Base-by-base conservation (phyloP, 2,329 filamentous ascomycete genomes). In the Diplodia seriata region DNA sequence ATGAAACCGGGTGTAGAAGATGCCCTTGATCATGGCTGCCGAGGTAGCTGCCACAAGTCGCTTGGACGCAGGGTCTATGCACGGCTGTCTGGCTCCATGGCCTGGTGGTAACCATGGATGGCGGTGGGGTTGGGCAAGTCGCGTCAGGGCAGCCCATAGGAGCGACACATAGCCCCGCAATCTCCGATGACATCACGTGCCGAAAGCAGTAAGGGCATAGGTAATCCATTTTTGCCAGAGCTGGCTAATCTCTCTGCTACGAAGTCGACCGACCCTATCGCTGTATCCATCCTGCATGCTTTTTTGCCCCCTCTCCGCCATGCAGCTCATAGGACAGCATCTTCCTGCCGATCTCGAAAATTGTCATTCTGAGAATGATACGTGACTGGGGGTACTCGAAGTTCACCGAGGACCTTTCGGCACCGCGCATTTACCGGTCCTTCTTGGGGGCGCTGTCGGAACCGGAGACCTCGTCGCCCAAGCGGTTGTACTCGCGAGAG, bases 401-500 rank as follows among this genome's bases (percentile, higher is more conserved):
- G 23, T 33, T 29, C 23, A 61, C 23, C 3, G 18, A 14, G 15
- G 7, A 20, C 11, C 29, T 50, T 6, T 4, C 38, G 43, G 9
- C 15, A 15, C n/a, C 15, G 23, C 14, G 3, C 61, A 54, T 84
- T 80, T 81, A 88, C 74, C 83, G 78, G 73, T 84, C 82, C 80
- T 87, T 88, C 82, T 86, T 87, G 67, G 83, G 81, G 47, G 78
- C 81, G 65, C 76, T 76, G 68, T 84, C 81, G 12, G 75, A 71
- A 70, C 86, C 85, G 69, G 89, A 86, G 73, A 94, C 90, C 84
- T 95, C 89, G 77, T 98, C 94, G 71, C 92, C 89, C 74, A 98
- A 85, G 73, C 90, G 88, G 78, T 92, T 88, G 81, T 97, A 98
- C 84, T 96, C 94, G 77, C 89, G 87, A 79, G 89, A 89, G 69